phyloP scores from a whole-genome alignment of 176 grass and related monocot genomes.

The Rhynchospora pubera region DNA sequence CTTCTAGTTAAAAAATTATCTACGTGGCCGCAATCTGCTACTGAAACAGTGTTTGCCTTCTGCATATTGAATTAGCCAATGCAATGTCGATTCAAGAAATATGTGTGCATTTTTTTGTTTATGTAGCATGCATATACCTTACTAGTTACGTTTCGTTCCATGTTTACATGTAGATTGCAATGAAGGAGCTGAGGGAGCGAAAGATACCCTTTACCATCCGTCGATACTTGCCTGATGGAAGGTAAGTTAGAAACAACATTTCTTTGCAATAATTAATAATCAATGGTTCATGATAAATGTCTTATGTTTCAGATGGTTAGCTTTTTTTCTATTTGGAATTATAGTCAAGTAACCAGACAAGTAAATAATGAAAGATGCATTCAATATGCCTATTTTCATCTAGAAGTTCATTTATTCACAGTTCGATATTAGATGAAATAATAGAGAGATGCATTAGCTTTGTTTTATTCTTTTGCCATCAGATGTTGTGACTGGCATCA shows the following conservation, averaged over 20 bases:
- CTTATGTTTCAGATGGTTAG: neutral
- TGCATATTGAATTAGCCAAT: neutral
- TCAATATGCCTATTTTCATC: neutral
- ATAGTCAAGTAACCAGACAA: neutral
- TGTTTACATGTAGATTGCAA: slow-evolving; percentile 52
- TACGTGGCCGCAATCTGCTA: neutral
- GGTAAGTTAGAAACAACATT: slow-evolving; percentile 25
- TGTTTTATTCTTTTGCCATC: neutral
- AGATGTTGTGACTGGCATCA: neutral
- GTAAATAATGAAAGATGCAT: neutral
- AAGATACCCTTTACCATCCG: slow-evolving; percentile 93
- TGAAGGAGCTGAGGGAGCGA: slow-evolving; percentile 68
- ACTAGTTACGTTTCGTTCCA: neutral
- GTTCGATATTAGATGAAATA: neutral
- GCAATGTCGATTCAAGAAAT: neutral
- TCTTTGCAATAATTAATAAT: neutral
- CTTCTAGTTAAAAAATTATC: neutral
- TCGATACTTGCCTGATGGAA: slow-evolving; percentile 80
- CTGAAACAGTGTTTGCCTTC: neutral
- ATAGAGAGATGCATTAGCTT: neutral
- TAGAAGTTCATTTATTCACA: neutral
- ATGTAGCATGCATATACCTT: neutral
- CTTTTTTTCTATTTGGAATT: neutral
- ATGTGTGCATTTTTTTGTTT: neutral
- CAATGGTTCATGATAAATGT: neutral